Evolutionary conservation across 441 rosid genomes (phyloP).

Genomic region (Pelargonium myrrhifolium): DNA sequence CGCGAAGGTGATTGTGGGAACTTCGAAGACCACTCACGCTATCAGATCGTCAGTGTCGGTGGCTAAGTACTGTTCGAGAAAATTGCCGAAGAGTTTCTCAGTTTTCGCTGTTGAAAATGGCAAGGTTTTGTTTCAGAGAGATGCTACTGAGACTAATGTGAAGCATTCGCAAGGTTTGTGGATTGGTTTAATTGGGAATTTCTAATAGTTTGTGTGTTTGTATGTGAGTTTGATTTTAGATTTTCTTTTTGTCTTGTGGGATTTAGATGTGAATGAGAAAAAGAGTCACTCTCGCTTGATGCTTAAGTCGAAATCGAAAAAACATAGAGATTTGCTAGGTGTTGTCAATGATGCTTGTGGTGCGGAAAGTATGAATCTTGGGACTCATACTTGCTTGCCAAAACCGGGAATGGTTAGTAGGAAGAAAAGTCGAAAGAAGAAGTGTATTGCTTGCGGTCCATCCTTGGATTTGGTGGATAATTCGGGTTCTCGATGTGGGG

Average conservation of each 20-base stretch:
- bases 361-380: slow-evolving; percentile 27
- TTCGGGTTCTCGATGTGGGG: slow-evolving; percentile 18
- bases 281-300: neutral
- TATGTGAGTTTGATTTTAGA: neutral
- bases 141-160: slow-evolving; percentile 24
- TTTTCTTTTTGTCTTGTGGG: neutral
- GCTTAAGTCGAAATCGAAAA: neutral
- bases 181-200: neutral
- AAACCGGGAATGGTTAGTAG: slow-evolving; percentile 23
- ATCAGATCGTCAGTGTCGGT: slow-evolving; percentile 53
- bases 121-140: slow-evolving; percentile 61
- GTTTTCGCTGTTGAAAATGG: slow-evolving; percentile 67
- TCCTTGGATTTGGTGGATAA: slow-evolving; percentile 18
- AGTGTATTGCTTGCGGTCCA: slow-evolving; percentile 20
- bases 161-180: slow-evolving; percentile 23
- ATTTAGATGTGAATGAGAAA: neutral
- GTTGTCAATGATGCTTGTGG: slow-evolving; percentile 17
- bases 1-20: slow-evolving; percentile 57
- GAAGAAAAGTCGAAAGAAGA: slow-evolving; percentile 21
- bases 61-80: slow-evolving; percentile 77
- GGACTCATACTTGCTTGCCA: slow-evolving; percentile 22
- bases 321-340: slow-evolving; percentile 4
- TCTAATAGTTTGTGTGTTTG: neutral
- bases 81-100: slow-evolving; percentile 44
- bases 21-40: slow-evolving; percentile 41